A percentile compares a stretch with the other conserved stretches of the same genome.
Conservation (phyloP, 345 rosid species). For the Brassica rapa region DNA sequence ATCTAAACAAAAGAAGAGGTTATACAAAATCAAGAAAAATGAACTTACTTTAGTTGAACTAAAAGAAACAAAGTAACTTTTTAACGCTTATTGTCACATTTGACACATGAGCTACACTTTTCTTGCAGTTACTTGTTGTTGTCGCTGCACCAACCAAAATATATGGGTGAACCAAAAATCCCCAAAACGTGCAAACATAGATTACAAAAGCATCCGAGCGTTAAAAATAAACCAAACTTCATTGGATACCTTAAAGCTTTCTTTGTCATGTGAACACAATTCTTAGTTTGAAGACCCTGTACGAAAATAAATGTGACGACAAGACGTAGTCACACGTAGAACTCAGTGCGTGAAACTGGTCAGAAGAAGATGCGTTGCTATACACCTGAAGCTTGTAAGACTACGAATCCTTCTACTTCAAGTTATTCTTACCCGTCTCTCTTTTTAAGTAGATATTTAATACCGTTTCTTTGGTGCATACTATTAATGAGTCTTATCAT, state of each 20-base stretch:
- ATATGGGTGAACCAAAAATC: constrained; percentile 34
- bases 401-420: constrained; percentile 25
- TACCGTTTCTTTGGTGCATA: not conserved
- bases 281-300: not conserved
- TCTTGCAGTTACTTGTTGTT: constrained; percentile 33
- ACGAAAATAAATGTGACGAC: not conserved
- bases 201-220: constrained; percentile 6
- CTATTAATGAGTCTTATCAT: constrained; percentile 15
- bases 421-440: constrained; percentile 4
- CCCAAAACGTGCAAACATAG: constrained; percentile 20
- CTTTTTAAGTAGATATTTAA: constrained; percentile 1
- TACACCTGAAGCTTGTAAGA: constrained; percentile 20
- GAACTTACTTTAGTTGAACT: not conserved
- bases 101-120: constrained; percentile 31
- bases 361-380: constrained; percentile 26
- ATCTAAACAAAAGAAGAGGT: not conserved
- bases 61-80: constrained; percentile 9
- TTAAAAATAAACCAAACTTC: not conserved
- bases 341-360: constrained; percentile 26
- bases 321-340: not conserved
- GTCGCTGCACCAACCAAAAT: constrained; percentile 36
- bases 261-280: not conserved
- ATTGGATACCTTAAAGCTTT: constrained; percentile 10
- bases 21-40: not conserved
- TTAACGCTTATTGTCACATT: constrained; percentile 33